Conservation (phyloP, 257 asterid genomes). For the Agastache rugosa region DNA sequence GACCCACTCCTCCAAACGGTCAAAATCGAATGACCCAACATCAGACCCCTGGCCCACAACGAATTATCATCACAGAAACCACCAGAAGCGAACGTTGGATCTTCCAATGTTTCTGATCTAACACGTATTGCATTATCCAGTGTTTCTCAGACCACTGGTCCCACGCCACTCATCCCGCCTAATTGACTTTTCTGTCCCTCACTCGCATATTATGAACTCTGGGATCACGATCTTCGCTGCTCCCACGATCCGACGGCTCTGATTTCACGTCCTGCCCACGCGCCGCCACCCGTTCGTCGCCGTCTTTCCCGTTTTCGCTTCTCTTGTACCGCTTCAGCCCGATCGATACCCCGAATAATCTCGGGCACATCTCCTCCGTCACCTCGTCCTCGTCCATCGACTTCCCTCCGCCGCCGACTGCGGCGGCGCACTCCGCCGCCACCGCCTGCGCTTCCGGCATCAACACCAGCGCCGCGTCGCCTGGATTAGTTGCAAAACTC, state of each 20-base stretch:
- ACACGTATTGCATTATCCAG: constrained; percentile 35
- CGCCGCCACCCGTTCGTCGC: constrained; percentile 27
- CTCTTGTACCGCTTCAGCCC: constrained; percentile 59
- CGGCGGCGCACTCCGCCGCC: constrained; percentile 38
- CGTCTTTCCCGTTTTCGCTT: constrained; percentile 19
- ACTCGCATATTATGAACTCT: neutral
- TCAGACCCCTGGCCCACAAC: constrained; percentile 23
- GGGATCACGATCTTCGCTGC: constrained; percentile 36
- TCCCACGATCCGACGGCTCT: constrained; percentile 55
- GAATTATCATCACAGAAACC: constrained; percentile 9
- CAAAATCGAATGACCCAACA: neutral
- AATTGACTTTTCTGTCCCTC: too few relatives aligned
- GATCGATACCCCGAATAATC: constrained; percentile 69
- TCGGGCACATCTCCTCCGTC: constrained; percentile 42
- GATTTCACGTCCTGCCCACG: constrained; percentile 46
- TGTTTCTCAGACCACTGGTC: neutral
- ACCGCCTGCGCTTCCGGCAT: constrained; percentile 35
- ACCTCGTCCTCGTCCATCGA: constrained; percentile 34
- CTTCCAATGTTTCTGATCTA: neutral
- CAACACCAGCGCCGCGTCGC: constrained; percentile 41
- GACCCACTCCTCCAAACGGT: neutral
- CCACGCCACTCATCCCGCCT: neutral
- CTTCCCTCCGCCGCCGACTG: constrained; percentile 12
- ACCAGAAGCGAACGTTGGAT: neutral
- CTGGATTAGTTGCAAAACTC: constrained; percentile 42